Conservation (phyloP, 441 rosid genomes). For the Hura crepitans region DNA sequence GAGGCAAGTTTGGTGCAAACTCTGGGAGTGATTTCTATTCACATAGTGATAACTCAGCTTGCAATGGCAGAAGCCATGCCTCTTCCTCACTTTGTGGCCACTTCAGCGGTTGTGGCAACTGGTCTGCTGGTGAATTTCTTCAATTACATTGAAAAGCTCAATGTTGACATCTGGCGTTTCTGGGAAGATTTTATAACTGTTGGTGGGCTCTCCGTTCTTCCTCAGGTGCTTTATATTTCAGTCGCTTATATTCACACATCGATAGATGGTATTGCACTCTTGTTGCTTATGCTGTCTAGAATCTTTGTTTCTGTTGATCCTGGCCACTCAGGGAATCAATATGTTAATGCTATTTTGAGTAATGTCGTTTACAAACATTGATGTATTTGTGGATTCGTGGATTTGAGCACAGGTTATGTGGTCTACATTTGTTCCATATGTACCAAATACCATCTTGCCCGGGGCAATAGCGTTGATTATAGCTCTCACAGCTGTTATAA, state of each 20-base stretch:
- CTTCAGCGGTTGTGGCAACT: slow-evolving; percentile 50
- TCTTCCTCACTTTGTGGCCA: slow-evolving; percentile 43
- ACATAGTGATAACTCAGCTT: slow-evolving; percentile 67
- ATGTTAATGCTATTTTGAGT: background rate
- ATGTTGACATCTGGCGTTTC: slow-evolving; percentile 47
- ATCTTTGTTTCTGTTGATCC: background rate
- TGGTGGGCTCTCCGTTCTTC: slow-evolving; percentile 74
- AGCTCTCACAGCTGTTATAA: slow-evolving; percentile 57
- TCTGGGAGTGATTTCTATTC: slow-evolving; percentile 61
- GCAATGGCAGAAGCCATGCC: slow-evolving; percentile 89
- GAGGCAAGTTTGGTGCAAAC: slow-evolving; percentile 81
- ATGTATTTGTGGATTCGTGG: background rate
- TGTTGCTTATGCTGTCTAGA: background rate
- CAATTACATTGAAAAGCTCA: slow-evolving; percentile 52
- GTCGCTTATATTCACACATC: background rate
- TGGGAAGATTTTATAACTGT: slow-evolving; percentile 88
- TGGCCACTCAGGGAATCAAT: background rate
- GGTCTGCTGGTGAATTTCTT: slow-evolving; percentile 59
- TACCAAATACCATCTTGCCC: slow-evolving; percentile 66
- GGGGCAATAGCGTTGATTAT: slow-evolving; percentile 50
- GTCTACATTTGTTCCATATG: slow-evolving; percentile 83
- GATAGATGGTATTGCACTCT: background rate
- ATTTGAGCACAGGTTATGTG: slow-evolving; percentile 64
- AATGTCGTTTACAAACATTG: background rate
- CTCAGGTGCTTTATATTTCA: slow-evolving; percentile 47